Evolutionary conservation across 1,284 basidiomycete species (phyloP), one percentile per base, ranked within the genome.

Genomic region (Pyrrhoderma noxium): DNA sequence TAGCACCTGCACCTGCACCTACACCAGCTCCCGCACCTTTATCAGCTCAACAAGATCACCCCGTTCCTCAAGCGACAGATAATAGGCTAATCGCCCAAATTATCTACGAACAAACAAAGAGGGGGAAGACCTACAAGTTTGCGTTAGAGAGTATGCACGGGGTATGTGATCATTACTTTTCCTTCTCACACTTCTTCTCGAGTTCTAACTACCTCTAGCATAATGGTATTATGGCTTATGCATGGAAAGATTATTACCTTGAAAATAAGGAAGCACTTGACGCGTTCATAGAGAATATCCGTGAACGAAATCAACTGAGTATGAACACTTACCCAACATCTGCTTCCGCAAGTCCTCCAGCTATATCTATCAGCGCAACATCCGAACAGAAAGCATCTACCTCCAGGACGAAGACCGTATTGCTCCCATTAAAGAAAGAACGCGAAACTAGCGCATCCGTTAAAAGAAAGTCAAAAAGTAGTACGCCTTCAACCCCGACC

Each of bases 211-310:
- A n/a, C n/a, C 8, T 42, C 22, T 42, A 74, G 72, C 64, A 71
- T 40, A 72, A 74, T 42, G 69, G 70, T n/a, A 71, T 75, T 43
- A 62, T 67, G 14, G 65, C 70, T 16, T 67, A 65, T 53, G 56
- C 80, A 21, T 85, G 82, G 82, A 85, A 83, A 59, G 83, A 85
- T 58, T 83, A 85, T 59, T 85, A 80, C 57, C 70, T 86, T 14
- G 83, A 85, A 52, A 71, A 86, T 59, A 77, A 75, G 49, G 67
- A 72, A 52, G 74, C 76, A 25, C 67, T 85, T 34, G 76, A 82
- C 57, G 62, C 69, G 25, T 69, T 74, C 51, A 72, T 84, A 45
- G 63, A 63, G n/a, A 54, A 53, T 53, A 55, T 38, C 40, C 49
- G 48, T 40, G 40, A 45, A 8, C 58, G 21, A n/a, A 40, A 22